Evolutionary conservation across 495 filamentous ascomycete species (phyloP).

Genomic region (Elasticomyces elasticus): DNA sequence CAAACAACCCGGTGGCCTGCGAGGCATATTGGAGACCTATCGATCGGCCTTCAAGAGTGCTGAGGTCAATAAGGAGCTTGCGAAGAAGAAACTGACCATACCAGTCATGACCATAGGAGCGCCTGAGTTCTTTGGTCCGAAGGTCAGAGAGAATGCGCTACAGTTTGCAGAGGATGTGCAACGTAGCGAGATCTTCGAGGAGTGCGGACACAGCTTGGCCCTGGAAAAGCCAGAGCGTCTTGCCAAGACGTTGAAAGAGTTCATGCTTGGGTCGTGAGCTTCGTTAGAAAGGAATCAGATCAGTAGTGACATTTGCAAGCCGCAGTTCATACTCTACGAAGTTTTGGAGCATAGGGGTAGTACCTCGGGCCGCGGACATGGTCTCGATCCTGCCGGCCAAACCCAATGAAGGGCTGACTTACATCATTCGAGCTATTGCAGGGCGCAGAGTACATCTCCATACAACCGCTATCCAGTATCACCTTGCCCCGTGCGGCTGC

Average conservation of each 20-base stretch:
- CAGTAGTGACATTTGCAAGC: too few species aligned
- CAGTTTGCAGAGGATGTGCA: conserved; percentile 5
- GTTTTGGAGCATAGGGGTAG: too few species aligned
- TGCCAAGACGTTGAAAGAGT: conserved; percentile 8
- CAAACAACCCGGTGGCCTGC: conserved; percentile 9
- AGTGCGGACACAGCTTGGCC: conserved; percentile 11
- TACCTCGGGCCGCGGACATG: too few species aligned
- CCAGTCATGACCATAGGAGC: conserved; percentile 16
- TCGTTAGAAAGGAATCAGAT: neutral
- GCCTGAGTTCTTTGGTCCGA: conserved; percentile 13
- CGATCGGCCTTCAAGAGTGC: conserved; percentile 8
- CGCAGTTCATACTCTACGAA: too few species aligned
- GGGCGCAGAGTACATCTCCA: too few species aligned
- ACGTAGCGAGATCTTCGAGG: conserved; percentile 7
- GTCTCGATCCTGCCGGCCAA: too few species aligned
- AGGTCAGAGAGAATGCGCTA: conserved; percentile 3
- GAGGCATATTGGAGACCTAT: conserved; percentile 13
- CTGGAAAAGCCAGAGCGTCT: conserved; percentile 11
- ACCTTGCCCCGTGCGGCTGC: too few species aligned
- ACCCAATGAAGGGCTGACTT: too few species aligned
- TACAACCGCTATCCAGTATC: too few species aligned
- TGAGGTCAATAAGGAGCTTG: neutral
- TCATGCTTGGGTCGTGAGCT: conserved; percentile 4
- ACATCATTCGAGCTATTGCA: too few species aligned
- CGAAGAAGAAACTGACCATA: conserved; percentile 10